Conservation (phyloP, 805 yeast species). For the Kazachstania martiniae region DNA sequence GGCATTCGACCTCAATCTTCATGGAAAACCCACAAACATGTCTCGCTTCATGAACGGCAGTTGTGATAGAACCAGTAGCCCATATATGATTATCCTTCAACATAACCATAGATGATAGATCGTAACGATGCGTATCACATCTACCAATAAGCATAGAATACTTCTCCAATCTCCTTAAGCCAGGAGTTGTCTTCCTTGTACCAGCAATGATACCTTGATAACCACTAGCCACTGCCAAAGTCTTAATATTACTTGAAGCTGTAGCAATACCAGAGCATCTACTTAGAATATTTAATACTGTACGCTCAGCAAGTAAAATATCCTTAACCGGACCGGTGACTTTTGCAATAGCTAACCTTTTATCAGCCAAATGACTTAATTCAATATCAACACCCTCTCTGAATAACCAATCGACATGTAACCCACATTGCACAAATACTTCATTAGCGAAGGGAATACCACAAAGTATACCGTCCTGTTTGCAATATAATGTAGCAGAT, state of each 20-base stretch:
- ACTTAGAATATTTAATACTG: slow-evolving; percentile 71
- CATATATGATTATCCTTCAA: slow-evolving; percentile 88
- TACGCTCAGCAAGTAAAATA: slow-evolving; percentile 74
- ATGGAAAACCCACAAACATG: slow-evolving; percentile 78
- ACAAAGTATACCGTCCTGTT: slow-evolving; percentile 65
- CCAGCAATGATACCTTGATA: slow-evolving; percentile 86
- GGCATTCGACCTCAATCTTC: slow-evolving; percentile 89
- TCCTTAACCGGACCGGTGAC: slow-evolving; percentile 75
- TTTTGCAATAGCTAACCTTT: slow-evolving; percentile 64
- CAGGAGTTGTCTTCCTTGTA: slow-evolving; percentile 96
- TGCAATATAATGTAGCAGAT: slow-evolving; percentile 71
- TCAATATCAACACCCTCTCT: slow-evolving; percentile 56
- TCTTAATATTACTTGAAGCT: slow-evolving; percentile 45
- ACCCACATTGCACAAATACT: slow-evolving; percentile 64
- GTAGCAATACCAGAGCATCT: slow-evolving; percentile 86
- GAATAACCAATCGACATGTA: slow-evolving; percentile 61
- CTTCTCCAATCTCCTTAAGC: slow-evolving; percentile 77
- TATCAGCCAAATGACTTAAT: slow-evolving; percentile 29
- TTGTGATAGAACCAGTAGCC: slow-evolving; percentile 85
- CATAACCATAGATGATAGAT: slow-evolving; percentile 91
- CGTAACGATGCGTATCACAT: slow-evolving; percentile 85
- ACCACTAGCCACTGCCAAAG: slow-evolving; percentile 54
- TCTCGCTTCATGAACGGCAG: slow-evolving; percentile 69
- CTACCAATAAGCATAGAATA: slow-evolving; percentile 95
- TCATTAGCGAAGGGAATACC: slow-evolving; percentile 89